These are phyloP conservation scores for Backusella tuberculispora DNA, from an alignment of 192 early-diverging fungal species.

Conservation along the genomic window DNA sequence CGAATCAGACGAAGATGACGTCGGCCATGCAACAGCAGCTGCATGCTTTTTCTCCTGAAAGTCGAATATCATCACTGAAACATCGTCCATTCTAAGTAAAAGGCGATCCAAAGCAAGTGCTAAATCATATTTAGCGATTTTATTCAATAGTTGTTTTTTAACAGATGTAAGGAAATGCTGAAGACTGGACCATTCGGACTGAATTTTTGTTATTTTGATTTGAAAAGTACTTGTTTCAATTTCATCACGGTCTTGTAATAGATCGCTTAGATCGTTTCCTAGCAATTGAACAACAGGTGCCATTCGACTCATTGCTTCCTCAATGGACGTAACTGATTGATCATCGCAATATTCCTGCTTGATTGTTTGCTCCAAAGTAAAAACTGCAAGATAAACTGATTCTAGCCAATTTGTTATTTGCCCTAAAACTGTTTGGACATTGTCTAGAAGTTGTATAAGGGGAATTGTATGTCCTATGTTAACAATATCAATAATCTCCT, in stretches of 20 bases:
- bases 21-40: slow-evolving; percentile 14
- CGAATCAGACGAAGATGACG: slow-evolving; percentile 11
- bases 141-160: slow-evolving; percentile 50
- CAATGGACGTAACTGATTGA: slow-evolving; percentile 40
- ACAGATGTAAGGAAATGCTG: slow-evolving; percentile 57
- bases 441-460: slow-evolving; percentile 7
- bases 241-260: slow-evolving; percentile 9
- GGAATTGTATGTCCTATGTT: not conserved
- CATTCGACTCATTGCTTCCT: slow-evolving; percentile 48
- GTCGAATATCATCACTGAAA: slow-evolving; percentile 48
- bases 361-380: slow-evolving; percentile 52
- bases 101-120: slow-evolving; percentile 43
- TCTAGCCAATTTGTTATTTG: slow-evolving; percentile 51
- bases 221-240: not conserved
- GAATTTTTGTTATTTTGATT: slow-evolving; percentile 37
- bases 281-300: slow-evolving; percentile 52
- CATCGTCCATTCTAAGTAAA: slow-evolving; percentile 44
- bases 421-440: not conserved
- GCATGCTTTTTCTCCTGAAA: slow-evolving; percentile 47
- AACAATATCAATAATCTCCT: slow-evolving; percentile 13
- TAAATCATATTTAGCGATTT: slow-evolving; percentile 42
- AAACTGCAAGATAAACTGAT: slow-evolving; percentile 55
- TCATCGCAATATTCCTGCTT: slow-evolving; percentile 40
- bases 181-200: slow-evolving; percentile 57
- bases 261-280: not conserved